These are phyloP conservation scores for Talaromyces sp. DNA, from an alignment of 2,329 filamentous ascomycete species.

Conservation along the genomic window DNA sequence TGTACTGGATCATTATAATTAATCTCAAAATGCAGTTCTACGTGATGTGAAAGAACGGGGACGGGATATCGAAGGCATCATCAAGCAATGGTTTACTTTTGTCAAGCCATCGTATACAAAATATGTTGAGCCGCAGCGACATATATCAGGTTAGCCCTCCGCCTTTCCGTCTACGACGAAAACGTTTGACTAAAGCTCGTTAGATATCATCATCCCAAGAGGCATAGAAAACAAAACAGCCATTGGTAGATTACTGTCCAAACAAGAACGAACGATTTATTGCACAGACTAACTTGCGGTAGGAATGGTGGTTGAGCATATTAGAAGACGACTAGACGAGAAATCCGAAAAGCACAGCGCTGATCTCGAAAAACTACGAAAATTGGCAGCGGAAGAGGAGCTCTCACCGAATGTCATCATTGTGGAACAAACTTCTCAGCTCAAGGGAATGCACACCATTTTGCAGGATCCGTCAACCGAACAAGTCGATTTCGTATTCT, in stretches of 20 bases:
- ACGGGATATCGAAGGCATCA: constrained; percentile 87
- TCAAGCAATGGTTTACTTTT: constrained; percentile 96
- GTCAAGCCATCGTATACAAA: constrained; percentile 97
- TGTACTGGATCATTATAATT: not conserved
- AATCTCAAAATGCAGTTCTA: constrained; percentile 53
- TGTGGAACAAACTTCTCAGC: constrained; percentile 72
- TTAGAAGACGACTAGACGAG: constrained; percentile 78
- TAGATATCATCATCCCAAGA: constrained; percentile 87
- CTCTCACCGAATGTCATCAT: constrained; percentile 72
- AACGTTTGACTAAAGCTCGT: not conserved
- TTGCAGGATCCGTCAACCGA: constrained; percentile 75
- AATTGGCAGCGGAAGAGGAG: constrained; percentile 66
- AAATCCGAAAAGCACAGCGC: constrained; percentile 82
- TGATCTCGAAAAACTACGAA: constrained; percentile 72
- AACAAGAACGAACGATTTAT: not conserved
- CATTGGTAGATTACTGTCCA: constrained; percentile 50
- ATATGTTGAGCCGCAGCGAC: constrained; percentile 87
- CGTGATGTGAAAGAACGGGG: constrained; percentile 87
- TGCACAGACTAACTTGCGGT: constrained; percentile 20
- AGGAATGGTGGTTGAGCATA: constrained; percentile 93
- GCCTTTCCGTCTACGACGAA: not conserved
- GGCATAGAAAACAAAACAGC: constrained; percentile 94
- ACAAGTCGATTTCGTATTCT: constrained; percentile 93
- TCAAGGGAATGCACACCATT: constrained; percentile 85
- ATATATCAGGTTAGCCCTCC: constrained; percentile 64